These are phyloP conservation scores for Clavaria fumosa DNA, from an alignment of 768 basidiomycete species.

Conservation along the genomic window DNA sequence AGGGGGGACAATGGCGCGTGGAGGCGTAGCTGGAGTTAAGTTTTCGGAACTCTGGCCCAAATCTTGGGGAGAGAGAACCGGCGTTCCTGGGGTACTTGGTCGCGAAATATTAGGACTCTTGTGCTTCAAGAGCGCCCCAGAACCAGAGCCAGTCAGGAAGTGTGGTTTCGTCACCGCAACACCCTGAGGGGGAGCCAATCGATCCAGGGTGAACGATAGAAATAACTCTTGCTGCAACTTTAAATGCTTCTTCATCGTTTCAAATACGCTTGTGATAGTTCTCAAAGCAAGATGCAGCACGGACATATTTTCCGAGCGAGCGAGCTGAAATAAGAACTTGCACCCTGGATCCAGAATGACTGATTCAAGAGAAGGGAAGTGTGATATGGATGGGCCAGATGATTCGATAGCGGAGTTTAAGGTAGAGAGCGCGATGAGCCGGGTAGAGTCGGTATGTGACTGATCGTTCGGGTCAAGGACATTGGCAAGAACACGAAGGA, in stretches of 20 bases:
- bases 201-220: conserved; percentile 85
- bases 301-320: conserved; percentile 71
- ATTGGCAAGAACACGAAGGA: conserved; percentile 87
- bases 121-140: conserved; percentile 23
- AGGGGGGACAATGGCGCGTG: conserved; percentile 50
- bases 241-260: conserved; percentile 70
- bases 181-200: conserved; percentile 48
- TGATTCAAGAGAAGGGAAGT: conserved; percentile 60
- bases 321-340: conserved; percentile 94
- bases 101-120: conserved; percentile 30
- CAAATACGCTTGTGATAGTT: conserved; percentile 75
- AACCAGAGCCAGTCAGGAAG: conserved; percentile 9
- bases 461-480: conserved; percentile 91
- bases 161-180: conserved; percentile 15
- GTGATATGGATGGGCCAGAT: conserved; percentile 57
- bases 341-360: conserved; percentile 83
- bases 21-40: conserved; percentile 30
- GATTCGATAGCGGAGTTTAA: conserved; percentile 81
- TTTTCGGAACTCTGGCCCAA: conserved; percentile 28
- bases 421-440: conserved; percentile 74
- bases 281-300: conserved; percentile 73
- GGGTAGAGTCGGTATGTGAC: conserved; percentile 91
- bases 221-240: conserved; percentile 95
- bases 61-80: conserved; percentile 26
- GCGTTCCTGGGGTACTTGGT: conserved; percentile 33